A percentile compares a stretch with the other conserved stretches of the same genome.
Conservation (phyloP, 2,329 filamentous ascomycete genomes). For the Pezicula radicicola region DNA sequence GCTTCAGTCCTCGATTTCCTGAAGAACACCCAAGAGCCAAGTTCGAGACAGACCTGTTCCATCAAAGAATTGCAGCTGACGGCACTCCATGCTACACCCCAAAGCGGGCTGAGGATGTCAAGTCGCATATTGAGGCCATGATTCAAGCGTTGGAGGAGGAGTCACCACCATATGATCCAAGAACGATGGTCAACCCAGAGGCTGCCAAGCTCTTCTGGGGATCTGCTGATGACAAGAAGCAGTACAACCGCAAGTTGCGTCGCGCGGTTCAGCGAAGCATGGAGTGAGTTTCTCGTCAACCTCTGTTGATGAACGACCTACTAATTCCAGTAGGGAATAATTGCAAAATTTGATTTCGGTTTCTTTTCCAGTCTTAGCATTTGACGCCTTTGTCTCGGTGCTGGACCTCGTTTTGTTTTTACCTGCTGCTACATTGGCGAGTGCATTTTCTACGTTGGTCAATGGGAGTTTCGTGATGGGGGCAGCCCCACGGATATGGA, state of each 20-base stretch:
- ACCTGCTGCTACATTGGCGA: no score
- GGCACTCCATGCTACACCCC: constrained; percentile 83
- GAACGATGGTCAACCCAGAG: constrained; percentile 82
- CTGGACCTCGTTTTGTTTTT: no score
- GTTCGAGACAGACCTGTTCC: constrained; percentile 80
- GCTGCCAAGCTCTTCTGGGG: constrained; percentile 89
- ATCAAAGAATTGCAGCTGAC: constrained; percentile 78
- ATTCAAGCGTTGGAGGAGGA: constrained; percentile 84
- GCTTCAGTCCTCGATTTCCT: constrained; percentile 82
- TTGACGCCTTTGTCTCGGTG: no score
- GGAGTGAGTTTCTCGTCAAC: constrained; percentile 39
- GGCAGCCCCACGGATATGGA: no score
- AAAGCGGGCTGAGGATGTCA: constrained; percentile 70
- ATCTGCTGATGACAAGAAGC: constrained; percentile 70
- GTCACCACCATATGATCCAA: constrained; percentile 82
- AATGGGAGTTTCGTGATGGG: no score
- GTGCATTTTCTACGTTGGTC: no score
- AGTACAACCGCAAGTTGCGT: constrained; percentile 78
- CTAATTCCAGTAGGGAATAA: constrained; percentile 17
- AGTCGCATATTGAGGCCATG: constrained; percentile 80
- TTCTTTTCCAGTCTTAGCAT: no score
- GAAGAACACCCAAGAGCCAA: constrained; percentile 82
- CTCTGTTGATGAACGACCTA: neutral
- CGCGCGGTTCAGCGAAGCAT: constrained; percentile 70
- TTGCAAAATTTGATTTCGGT: no score